Evolutionary conservation across 345 rosid genomes (phyloP), one percentile per base, ranked within the genome.

Genomic region (Kernera saxatilis): DNA sequence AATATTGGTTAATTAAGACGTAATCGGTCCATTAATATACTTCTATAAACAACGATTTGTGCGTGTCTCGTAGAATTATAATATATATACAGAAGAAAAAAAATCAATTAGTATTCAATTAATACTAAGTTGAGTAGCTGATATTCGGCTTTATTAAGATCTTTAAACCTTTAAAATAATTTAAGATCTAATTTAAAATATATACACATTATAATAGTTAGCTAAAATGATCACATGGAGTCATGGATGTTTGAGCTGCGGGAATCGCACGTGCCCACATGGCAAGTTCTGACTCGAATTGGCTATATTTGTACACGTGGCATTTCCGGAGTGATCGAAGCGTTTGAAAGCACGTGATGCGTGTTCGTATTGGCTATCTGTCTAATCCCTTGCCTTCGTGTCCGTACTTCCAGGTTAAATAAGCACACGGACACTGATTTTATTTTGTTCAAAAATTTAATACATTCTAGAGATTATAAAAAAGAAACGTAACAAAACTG

Each of bases 241-340:
- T 40, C 62, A 41, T 64, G 59, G 54, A 74, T 60, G 49, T 67
- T 60, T 44, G 78, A 60, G 70, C 74, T 75, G 35, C 26, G 43
- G 58, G 70, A 53, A 75, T 52, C 19, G 70, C 79, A 76, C 79
- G 71, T 70, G 79, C 51, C 71, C 79, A 70, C 79, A 63, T 76
- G 79, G 39, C 66, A 48, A 76, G 59, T 49, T 63, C 79, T 56
- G 76, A 56, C 71, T 76, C 40, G 64, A 64, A 48, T 5, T 70
- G 75, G 67, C 67, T 76, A 63, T 13, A 64, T 63, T 46, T 55
- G 9, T 25, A 56, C 40, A 76, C 71, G 60, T 76, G 76, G 56
- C 67, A 14, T 5, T 14, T 6, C 4, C 27, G 3, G 76, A 76
- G 76, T 64, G 76, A 70, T 70, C 54, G 7, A 64, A 56, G 79